These are phyloP conservation scores for Chaetomium globosum DNA, from an alignment of 2,329 filamentous ascomycete genomes.

Conservation along the genomic window DNA sequence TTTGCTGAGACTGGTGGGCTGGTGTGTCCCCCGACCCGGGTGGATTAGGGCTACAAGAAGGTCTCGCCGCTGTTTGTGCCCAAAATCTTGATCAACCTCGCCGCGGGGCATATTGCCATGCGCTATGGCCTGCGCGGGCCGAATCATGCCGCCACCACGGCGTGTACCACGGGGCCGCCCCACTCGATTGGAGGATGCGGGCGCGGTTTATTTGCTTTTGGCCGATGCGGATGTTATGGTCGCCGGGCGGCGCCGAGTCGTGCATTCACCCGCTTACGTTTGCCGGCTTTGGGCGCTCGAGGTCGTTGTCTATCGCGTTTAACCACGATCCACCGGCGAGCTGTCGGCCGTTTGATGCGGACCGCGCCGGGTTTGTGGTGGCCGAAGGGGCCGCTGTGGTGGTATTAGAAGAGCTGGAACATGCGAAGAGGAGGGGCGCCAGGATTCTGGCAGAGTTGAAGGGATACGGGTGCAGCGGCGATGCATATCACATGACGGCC, in stretches of 20 bases:
- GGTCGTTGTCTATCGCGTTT: slow-evolving; percentile 80
- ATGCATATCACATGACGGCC: slow-evolving; percentile 92
- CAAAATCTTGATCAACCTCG: slow-evolving; percentile 89
- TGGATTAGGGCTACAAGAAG: slow-evolving; percentile 77
- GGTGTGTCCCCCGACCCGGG: background rate
- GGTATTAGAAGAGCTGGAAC: slow-evolving; percentile 85
- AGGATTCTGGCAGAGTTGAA: slow-evolving; percentile 84
- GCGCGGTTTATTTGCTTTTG: slow-evolving; percentile 90
- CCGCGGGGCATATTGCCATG: slow-evolving; percentile 93
- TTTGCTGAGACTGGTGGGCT: slow-evolving; percentile 19
- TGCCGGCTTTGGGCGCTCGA: slow-evolving; percentile 84
- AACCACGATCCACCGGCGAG: slow-evolving; percentile 71
- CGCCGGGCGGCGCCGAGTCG: slow-evolving; percentile 91
- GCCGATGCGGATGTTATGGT: slow-evolving; percentile 92
- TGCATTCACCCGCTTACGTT: slow-evolving; percentile 94
- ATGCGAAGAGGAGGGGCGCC: slow-evolving; percentile 77
- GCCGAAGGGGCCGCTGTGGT: slow-evolving; percentile 88
- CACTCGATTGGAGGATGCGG: slow-evolving; percentile 91
- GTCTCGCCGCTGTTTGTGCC: slow-evolving; percentile 94
- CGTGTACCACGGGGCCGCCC: slow-evolving; percentile 95
- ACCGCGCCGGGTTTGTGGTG: slow-evolving; percentile 84
- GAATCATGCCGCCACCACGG: slow-evolving; percentile 90
- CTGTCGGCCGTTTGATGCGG: slow-evolving; percentile 83
- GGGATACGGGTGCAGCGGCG: slow-evolving; percentile 88
- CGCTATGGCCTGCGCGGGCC: slow-evolving; percentile 85